phyloP scores from a whole-genome alignment of 441 rosid species.

The Erodium texanum region DNA sequence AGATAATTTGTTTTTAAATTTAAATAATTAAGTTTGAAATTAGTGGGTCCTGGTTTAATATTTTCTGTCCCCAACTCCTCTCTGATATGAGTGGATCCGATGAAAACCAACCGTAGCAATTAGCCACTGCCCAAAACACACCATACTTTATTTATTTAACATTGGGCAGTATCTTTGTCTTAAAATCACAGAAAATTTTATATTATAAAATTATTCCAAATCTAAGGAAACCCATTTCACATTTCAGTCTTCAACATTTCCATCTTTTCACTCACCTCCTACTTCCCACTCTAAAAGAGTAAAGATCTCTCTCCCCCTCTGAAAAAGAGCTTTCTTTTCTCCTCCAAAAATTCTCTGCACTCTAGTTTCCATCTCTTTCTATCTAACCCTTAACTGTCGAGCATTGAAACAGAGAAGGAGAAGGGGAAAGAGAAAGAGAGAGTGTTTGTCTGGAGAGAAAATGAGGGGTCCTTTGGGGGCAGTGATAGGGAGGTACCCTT shows the following conservation, averaged over 20 bases:
- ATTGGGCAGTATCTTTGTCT: not conserved
- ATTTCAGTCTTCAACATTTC: not conserved
- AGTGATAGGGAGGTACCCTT: conserved; percentile 76
- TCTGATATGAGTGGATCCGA: too few relatives aligned
- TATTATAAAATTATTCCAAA: not conserved
- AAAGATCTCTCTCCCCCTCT: conserved; percentile 1
- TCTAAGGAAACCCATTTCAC: not conserved
- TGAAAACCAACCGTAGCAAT: not conserved
- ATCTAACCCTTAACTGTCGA: not conserved
- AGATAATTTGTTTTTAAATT: too few relatives aligned
- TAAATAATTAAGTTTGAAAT: too few relatives aligned
- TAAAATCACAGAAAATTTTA: not conserved
- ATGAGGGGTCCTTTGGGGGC: conserved; percentile 89
- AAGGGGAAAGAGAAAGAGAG: conserved; percentile 5
- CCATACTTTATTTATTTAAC: not conserved
- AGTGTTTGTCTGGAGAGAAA: conserved; percentile 17
- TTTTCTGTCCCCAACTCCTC: too few relatives aligned
- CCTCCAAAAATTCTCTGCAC: not conserved
- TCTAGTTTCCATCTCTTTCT: not conserved
- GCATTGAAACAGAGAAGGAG: conserved; percentile 2
- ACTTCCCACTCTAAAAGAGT: not conserved
- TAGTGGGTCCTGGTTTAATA: too few relatives aligned
- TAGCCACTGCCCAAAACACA: not conserved
- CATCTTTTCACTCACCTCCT: not conserved
- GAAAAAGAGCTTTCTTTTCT: not conserved